A percentile compares a stretch with the other conserved stretches of the same genome.
Evolutionary conservation across 805 yeast species (phyloP).

Genomic region (Cyberlindnera galapagoensis): DNA sequence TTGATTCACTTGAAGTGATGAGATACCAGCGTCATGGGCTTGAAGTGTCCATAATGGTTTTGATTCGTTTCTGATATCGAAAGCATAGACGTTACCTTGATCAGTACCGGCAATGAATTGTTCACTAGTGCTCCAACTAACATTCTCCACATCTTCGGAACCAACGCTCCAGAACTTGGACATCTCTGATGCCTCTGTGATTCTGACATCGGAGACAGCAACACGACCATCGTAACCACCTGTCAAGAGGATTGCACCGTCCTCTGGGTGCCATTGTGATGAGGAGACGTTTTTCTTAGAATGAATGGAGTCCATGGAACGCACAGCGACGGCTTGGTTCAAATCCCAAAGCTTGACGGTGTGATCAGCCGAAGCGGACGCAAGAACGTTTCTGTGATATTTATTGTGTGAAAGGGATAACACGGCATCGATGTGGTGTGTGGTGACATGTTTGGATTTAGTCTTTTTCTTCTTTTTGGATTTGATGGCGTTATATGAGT

Average conservation of each 20-base stretch:
- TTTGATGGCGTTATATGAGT: constrained; percentile 15
- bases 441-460: constrained; percentile 45
- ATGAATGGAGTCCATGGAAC: constrained; percentile 69
- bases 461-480: constrained; percentile 42
- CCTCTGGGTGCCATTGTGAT: constrained; percentile 76
- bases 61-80: constrained; percentile 66
- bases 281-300: constrained; percentile 74
- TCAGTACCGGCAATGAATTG: constrained; percentile 86
- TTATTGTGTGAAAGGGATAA: constrained; percentile 80
- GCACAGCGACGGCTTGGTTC: constrained; percentile 63
- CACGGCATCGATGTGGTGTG: constrained; percentile 92
- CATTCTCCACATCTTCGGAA: constrained; percentile 81
- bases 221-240: constrained; percentile 91
- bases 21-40: constrained; percentile 94
- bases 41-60: constrained; percentile 89
- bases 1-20: constrained; percentile 66
- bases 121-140: constrained; percentile 59
- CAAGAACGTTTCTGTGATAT: constrained; percentile 75
- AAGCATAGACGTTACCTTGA: constrained; percentile 80
- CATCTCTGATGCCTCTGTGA: constrained; percentile 52
- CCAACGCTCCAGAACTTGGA: constrained; percentile 58
- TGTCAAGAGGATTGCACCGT: constrained; percentile 66
- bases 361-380: constrained; percentile 91
- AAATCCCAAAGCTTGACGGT: constrained; percentile 97
- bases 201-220: constrained; percentile 81